A percentile compares a stretch with the other conserved stretches of the same genome.
Conservation (phyloP, 805 yeast species). For the Cyberlindnera nakhonratchasimensis region DNA sequence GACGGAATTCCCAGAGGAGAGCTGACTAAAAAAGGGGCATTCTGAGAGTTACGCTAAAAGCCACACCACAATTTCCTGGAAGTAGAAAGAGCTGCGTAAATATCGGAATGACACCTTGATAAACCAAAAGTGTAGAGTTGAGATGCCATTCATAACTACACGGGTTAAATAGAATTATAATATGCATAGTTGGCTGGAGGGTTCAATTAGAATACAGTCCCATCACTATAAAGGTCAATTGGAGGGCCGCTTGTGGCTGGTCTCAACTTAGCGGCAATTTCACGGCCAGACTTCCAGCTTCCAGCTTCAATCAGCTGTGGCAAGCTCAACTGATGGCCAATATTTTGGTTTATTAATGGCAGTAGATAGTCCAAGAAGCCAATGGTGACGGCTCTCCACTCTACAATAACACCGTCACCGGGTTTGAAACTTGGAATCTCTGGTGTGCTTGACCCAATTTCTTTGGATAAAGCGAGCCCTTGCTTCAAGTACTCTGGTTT, state of each 20-base stretch:
- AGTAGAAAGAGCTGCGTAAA: too few relatives aligned
- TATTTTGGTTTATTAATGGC: slow-evolving; percentile 46
- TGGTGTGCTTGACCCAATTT: slow-evolving; percentile 27
- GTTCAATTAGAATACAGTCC: slow-evolving; percentile 50
- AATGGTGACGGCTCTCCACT: slow-evolving; percentile 63
- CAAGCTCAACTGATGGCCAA: slow-evolving; percentile 39
- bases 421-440: slow-evolving; percentile 49
- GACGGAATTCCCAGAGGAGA: not conserved
- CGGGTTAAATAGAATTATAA: too few relatives aligned
- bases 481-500: slow-evolving; percentile 38
- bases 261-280: slow-evolving; percentile 50
- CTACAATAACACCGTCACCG: slow-evolving; percentile 57
- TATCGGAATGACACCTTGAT: too few relatives aligned
- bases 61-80: too few relatives aligned
- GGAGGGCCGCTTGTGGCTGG: slow-evolving; percentile 57
- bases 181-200: not conserved
- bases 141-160: too few relatives aligned
- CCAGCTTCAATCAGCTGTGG: slow-evolving; percentile 69
- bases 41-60: not conserved
- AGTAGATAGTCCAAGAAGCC: slow-evolving; percentile 52
- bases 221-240: slow-evolving; percentile 57
- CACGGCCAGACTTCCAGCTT: slow-evolving; percentile 64
- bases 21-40: not conserved
- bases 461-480: slow-evolving; percentile 37
- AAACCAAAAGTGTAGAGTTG: too few relatives aligned